phyloP scores from a whole-genome alignment of 495 filamentous ascomycete genomes.

The Hypomontagnella monticulosa region DNA sequence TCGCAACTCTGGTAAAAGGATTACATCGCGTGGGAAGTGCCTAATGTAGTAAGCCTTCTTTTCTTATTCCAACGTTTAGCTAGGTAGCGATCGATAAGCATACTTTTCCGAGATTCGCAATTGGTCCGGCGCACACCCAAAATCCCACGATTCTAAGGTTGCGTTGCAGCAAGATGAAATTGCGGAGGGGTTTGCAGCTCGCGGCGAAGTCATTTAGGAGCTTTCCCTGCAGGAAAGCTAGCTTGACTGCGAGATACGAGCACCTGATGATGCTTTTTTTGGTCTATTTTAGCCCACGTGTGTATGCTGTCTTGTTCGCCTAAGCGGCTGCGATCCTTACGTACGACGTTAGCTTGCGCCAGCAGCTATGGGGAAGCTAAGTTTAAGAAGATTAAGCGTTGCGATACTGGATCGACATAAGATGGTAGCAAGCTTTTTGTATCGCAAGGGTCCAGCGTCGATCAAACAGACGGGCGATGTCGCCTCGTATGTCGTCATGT shows the following conservation, averaged over 20 bases:
- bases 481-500: conserved; percentile 29
- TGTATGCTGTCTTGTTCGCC: conserved; percentile 9
- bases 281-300: conserved; percentile 3
- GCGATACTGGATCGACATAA: conserved; percentile 18
- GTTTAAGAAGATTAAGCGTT: conserved; percentile 2
- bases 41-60: conserved; percentile 35
- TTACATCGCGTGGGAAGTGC: conserved; percentile 16
- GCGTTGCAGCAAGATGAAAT: conserved; percentile 37
- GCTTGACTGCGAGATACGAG: conserved; percentile 16
- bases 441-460: conserved; percentile 25
- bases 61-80: conserved; percentile 17
- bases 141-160: conserved; percentile 33
- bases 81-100: conserved; percentile 33
- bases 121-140: conserved; percentile 16
- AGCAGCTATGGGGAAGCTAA: conserved; percentile 1
- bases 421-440: conserved; percentile 14
- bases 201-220: conserved; percentile 27
- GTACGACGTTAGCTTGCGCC: conserved; percentile 9
- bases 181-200: conserved; percentile 36
- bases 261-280: conserved; percentile 22
- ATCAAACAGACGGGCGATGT: conserved; percentile 28
- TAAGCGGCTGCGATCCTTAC: conserved; percentile 13
- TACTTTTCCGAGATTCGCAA: conserved; percentile 7
- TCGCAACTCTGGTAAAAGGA: conserved; percentile 22
- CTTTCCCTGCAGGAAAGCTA: conserved; percentile 13